A percentile compares a stretch with the other conserved stretches of the same genome.
These are phyloP conservation scores for Cicer yamashitae DNA, from an alignment of 306 rosid genomes.

Conservation along the genomic window DNA sequence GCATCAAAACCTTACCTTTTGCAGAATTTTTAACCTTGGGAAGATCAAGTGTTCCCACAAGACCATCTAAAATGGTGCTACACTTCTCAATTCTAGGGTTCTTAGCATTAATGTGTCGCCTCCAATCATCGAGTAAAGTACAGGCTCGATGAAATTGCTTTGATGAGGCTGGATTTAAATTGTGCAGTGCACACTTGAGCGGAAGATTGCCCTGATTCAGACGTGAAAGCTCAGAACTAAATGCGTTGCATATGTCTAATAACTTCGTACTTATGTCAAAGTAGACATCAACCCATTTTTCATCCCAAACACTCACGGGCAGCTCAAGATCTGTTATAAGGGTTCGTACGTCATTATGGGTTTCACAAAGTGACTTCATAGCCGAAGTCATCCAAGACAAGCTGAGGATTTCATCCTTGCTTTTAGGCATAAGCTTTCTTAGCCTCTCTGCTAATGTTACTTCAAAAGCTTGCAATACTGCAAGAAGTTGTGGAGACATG, in stretches of 20 bases:
- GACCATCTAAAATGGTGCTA: constrained; percentile 59
- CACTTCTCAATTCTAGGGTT: constrained; percentile 65
- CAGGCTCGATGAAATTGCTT: constrained; percentile 56
- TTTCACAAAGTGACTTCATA: constrained; percentile 65
- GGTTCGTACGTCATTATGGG: constrained; percentile 61
- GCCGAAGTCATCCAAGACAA: constrained; percentile 86
- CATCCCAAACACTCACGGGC: constrained; percentile 80
- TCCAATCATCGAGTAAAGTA: constrained; percentile 77
- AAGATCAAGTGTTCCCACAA: constrained; percentile 67
- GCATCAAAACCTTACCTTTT: constrained; percentile 83
- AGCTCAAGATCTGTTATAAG: constrained; percentile 68
- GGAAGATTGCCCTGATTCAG: constrained; percentile 70
- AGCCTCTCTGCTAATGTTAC: constrained; percentile 69
- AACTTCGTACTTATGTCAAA: constrained; percentile 77
- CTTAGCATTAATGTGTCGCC: constrained; percentile 54
- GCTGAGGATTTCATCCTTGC: constrained; percentile 69
- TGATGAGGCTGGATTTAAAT: constrained; percentile 59
- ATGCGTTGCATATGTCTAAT: constrained; percentile 77
- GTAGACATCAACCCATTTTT: constrained; percentile 87
- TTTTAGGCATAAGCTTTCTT: constrained; percentile 63
- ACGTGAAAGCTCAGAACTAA: constrained; percentile 82
- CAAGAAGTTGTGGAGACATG: constrained; percentile 59
- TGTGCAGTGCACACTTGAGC: constrained; percentile 68
- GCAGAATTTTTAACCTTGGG: constrained; percentile 86
- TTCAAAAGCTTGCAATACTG: constrained; percentile 64